Evolutionary conservation across 2,329 filamentous ascomycete species (phyloP).

Genomic region (Cordyceps fumosorosea): DNA sequence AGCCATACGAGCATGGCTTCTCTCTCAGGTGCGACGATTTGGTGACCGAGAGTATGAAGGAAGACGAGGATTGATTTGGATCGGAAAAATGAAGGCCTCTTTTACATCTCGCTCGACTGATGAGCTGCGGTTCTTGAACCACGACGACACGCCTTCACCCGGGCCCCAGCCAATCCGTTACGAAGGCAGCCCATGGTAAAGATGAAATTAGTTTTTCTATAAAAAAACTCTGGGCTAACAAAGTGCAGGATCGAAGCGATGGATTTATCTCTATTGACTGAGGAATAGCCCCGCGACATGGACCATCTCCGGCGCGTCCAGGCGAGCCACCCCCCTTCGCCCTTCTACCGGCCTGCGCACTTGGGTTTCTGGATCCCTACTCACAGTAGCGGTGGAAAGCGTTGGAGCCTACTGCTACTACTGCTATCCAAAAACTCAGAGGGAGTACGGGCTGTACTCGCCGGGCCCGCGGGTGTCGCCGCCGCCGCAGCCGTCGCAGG

Average conservation of each 20-base stretch:
- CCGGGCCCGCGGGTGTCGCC: background rate
- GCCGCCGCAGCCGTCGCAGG: conserved; percentile 8
- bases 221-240: background rate
- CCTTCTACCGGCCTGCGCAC: no score
- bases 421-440: background rate
- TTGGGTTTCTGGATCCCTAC: no score
- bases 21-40: background rate
- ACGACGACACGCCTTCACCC: no score
- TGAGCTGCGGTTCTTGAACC: no score
- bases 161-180: no score
- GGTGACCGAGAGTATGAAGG: background rate
- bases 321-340: no score
- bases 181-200: no score
- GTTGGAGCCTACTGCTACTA: no score
- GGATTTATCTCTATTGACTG: background rate
- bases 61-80: background rate
- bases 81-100: background rate
- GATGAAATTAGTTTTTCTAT: background rate
- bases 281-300: background rate
- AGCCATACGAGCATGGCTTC: background rate
- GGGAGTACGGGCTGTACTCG: conserved; percentile 1
- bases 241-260: background rate
- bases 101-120: background rate
- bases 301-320: no score
- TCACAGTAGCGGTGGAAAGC: no score